A percentile compares a stretch with the other conserved stretches of the same genome.
These are phyloP conservation scores for Termitomyces sp. DNA, from an alignment of 768 basidiomycete species.

Conservation along the genomic window DNA sequence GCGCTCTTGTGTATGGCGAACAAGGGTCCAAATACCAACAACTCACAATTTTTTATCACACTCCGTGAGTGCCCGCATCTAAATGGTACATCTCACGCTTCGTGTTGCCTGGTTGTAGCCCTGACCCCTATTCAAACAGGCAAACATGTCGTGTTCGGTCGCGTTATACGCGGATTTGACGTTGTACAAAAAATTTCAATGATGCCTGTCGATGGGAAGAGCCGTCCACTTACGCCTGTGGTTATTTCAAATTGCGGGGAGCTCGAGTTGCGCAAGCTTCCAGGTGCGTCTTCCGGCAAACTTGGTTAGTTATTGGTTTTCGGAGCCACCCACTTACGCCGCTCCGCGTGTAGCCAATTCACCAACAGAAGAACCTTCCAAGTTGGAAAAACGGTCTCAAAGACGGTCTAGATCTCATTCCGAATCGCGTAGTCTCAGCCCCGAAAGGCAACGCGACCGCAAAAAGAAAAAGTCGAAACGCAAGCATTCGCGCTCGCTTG, in stretches of 20 bases:
- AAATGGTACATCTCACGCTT: constrained; percentile 40
- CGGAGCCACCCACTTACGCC: not conserved
- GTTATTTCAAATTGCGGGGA: constrained; percentile 78
- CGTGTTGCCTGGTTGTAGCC: not conserved
- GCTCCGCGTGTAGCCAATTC: constrained; percentile 1
- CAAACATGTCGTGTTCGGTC: constrained; percentile 46
- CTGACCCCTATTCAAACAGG: constrained; percentile 25
- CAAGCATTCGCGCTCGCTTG: constrained; percentile 3
- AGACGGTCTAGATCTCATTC: constrained; percentile 9
- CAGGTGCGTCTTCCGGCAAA: constrained; percentile 13
- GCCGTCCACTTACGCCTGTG: constrained; percentile 64
- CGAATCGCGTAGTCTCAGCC: constrained; percentile 12
- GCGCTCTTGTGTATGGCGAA: constrained; percentile 92
- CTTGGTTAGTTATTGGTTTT: not conserved
- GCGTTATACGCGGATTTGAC: constrained; percentile 54
- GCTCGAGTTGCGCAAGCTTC: constrained; percentile 57
- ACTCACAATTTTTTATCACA: constrained; percentile 85
- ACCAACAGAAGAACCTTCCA: constrained; percentile 9
- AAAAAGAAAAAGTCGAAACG: constrained; percentile 18
- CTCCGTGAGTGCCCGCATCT: constrained; percentile 70
- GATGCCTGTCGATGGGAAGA: constrained; percentile 68
- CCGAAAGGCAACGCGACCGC: constrained; percentile 14
- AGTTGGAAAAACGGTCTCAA: constrained; percentile 11
- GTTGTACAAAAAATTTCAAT: constrained; percentile 55
- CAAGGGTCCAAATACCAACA: constrained; percentile 76